These are phyloP conservation scores for Kewa caespitosa DNA, from an alignment of 179 eudicot genomes.

Conservation along the genomic window DNA sequence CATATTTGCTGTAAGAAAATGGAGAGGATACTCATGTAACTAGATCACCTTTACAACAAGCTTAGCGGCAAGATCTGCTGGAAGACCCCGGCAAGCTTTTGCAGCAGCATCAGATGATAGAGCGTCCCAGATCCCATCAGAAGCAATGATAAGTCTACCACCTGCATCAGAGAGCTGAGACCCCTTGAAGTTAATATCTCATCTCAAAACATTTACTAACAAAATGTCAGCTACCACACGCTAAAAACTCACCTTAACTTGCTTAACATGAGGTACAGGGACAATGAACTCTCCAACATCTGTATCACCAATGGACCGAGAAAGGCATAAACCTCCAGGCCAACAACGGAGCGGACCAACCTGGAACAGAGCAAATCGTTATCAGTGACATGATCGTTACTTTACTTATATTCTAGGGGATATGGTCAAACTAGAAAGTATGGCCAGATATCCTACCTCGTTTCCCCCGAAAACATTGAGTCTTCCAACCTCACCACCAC, in stretches of 20 bases:
- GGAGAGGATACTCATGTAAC: background rate
- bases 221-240: constrained; percentile 8
- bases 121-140: constrained; percentile 98
- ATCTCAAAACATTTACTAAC: background rate
- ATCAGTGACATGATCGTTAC: constrained; percentile 1
- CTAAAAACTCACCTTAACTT: constrained; percentile 60
- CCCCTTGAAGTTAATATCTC: constrained; percentile 9
- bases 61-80: constrained; percentile 95
- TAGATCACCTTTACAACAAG: constrained; percentile 79
- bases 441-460: constrained; percentile 44
- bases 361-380: constrained; percentile 29
- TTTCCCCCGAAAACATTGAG: constrained; percentile 64
- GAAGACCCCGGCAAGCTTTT: constrained; percentile 84
- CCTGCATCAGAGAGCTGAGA: constrained; percentile 82
- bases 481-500: constrained; percentile 86
- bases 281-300: constrained; percentile 87
- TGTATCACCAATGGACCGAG: constrained; percentile 86
- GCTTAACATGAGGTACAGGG: constrained; percentile 89
- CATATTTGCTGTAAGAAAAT: background rate
- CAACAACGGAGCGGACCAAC: constrained; percentile 85
- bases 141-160: constrained; percentile 93
- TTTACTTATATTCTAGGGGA: background rate
- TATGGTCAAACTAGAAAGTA: constrained; percentile 1
- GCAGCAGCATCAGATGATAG: constrained; percentile 84
- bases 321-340: constrained; percentile 91